Percentiles rank a stretch among this genome's conserved stretches.
phyloP scores from a whole-genome alignment of 768 basidiomycete species.

The Cystofilobasidium capitatum region DNA sequence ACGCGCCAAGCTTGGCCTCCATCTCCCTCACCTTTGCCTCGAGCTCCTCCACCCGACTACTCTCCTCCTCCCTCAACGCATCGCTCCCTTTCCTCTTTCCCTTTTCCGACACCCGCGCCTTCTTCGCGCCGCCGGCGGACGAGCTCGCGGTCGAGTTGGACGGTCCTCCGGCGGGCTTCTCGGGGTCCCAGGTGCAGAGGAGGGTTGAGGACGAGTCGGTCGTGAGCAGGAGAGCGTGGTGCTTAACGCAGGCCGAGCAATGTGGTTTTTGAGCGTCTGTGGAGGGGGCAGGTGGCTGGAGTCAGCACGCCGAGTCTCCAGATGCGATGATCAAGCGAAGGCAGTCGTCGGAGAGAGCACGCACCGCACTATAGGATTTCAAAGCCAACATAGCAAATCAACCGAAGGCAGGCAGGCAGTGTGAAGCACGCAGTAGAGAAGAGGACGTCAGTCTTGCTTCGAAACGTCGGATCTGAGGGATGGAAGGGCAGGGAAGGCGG shows the following conservation, averaged over 20 bases:
- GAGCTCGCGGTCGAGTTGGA: no score
- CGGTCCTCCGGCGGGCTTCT: neutral
- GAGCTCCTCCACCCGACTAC: neutral
- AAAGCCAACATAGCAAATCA: no score
- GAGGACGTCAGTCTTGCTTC: no score
- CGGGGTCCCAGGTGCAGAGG: conserved; percentile 20
- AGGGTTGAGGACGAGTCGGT: neutral
- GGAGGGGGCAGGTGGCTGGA: neutral
- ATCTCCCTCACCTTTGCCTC: neutral
- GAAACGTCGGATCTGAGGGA: no score
- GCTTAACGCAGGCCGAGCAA: conserved; percentile 10
- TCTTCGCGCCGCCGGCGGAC: neutral
- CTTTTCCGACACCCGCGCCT: neutral
- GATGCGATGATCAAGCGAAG: neutral
- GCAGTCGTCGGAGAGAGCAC: neutral
- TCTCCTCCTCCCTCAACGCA: neutral
- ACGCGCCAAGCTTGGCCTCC: neutral
- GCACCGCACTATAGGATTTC: neutral
- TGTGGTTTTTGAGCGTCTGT: conserved; percentile 13
- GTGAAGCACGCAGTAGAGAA: neutral
- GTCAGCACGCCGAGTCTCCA: neutral
- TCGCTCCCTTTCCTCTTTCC: neutral
- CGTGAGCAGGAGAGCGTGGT: neutral
- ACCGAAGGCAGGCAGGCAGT: no score
- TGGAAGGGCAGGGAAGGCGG: no score